Evolutionary conservation across 1,284 basidiomycete species (phyloP), one percentile per base, ranked within the genome.

Genomic region (Apiotrichum mycotoxinovorans): DNA sequence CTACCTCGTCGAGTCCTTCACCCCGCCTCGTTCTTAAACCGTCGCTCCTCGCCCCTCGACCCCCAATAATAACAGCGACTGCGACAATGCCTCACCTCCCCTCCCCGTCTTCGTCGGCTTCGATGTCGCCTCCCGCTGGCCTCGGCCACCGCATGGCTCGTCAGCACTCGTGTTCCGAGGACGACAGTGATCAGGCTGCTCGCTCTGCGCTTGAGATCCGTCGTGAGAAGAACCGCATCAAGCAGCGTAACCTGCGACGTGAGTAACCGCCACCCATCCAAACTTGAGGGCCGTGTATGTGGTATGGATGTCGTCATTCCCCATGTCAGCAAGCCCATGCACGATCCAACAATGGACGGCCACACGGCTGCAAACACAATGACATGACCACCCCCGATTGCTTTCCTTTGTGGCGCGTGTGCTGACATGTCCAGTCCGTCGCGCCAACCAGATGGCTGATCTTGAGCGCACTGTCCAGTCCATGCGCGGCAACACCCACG

Each of bases 371-470:
- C 30, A 30, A 5, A 30, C 30, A 30, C 30, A 30, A 2, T 17
- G 4, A 14, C 30, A 20, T 20, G 2, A 33, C 46, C 34, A 48
- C 10, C 10, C n/a, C 5, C 45, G 26, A 47, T 26, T 20, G 2
- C 3, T 9, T 5, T 25, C 22, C 15, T 5, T 25, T 46, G 45
- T 18, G 14, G n/a, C 20, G 26, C 23, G 9, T 2, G 11, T 25
- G 17, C 35, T 37, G 3, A 37, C 25, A 23, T 23, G 18, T 9
- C 17, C 56, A 74, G 72, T 64, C 30, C 68, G 72, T 33, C 66
- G 72, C 17, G 69, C 68, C 45, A 72, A 70, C 48, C 72, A 74
- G 45, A 67, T 74, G 54, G 61, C 66, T 17, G 64, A 67, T 22
- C 63, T 74, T 15, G 71, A 72, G 57, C 48, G 54, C 22, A 66